Evolutionary conservation across 2,329 filamentous ascomycete genomes (phyloP).

Genomic region (Ustulina deusta): DNA sequence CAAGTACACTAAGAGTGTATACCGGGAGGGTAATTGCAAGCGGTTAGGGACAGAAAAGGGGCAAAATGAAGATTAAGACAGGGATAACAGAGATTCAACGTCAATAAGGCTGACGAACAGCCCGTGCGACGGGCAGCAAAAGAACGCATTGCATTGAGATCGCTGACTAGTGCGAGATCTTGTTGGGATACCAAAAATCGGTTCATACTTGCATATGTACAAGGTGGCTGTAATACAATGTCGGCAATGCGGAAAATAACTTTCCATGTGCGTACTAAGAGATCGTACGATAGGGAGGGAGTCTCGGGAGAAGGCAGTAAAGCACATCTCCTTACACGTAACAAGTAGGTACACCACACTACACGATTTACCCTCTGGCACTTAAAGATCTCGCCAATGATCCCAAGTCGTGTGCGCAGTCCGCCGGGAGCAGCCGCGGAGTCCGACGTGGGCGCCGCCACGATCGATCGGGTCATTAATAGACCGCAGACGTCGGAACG

Average conservation of each 20-base stretch:
- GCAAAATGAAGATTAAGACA: constrained; percentile 15
- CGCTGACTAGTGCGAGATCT: constrained; percentile 27
- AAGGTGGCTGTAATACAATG: constrained; percentile 27
- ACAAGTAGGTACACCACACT: no score
- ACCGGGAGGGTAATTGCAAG: no score
- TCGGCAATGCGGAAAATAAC: constrained; percentile 28
- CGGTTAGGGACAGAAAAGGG: no score
- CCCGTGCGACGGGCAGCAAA: constrained; percentile 4
- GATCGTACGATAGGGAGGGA: constrained; percentile 39
- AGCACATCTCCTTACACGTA: constrained; percentile 4
- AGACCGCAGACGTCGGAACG: constrained; percentile 12
- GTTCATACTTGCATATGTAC: constrained; percentile 40
- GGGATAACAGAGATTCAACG: constrained; percentile 6
- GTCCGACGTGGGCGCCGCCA: constrained; percentile 22
- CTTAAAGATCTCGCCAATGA: constrained; percentile 13
- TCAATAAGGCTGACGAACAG: constrained; percentile 23
- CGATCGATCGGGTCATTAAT: constrained; percentile 23
- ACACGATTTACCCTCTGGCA: not conserved
- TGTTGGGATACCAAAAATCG: constrained; percentile 32
- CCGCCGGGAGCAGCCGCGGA: constrained; percentile 34
- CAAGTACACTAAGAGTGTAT: not conserved
- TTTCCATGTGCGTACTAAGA: constrained; percentile 33
- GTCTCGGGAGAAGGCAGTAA: constrained; percentile 28
- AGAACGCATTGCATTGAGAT: constrained; percentile 17
- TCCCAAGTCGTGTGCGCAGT: constrained; percentile 20